Percentiles rank a stretch among this genome's conserved stretches.
phyloP scores from a whole-genome alignment of 2,329 filamentous ascomycete genomes.

The Colletotrichum destructivum region DNA sequence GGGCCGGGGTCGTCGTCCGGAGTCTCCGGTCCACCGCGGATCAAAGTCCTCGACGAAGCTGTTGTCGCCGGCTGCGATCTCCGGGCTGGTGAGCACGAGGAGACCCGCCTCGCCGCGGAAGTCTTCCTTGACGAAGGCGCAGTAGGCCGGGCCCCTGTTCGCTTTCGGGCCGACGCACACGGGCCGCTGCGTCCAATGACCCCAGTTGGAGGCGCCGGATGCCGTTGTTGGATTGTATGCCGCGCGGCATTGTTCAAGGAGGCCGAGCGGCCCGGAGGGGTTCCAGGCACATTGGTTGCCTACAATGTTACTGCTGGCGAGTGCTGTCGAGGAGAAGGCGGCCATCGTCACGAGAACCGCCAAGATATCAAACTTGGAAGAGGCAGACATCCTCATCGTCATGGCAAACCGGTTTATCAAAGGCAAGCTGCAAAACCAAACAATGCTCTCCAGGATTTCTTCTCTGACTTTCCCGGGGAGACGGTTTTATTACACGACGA shows the following conservation, averaged over 20 bases:
- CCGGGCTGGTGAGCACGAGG: constrained; percentile 35
- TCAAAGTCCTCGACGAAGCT: constrained; percentile 28
- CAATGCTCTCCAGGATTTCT: background rate
- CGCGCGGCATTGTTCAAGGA: background rate
- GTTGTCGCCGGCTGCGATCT: constrained; percentile 30
- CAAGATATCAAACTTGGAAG: background rate
- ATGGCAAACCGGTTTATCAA: background rate
- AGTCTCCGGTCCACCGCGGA: constrained; percentile 2
- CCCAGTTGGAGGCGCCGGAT: background rate
- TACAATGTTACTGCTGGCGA: background rate
- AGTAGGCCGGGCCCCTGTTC: constrained; percentile 3
- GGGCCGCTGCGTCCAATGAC: constrained; percentile 38
- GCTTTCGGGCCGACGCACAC: constrained; percentile 29
- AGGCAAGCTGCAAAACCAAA: background rate
- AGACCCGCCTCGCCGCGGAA: constrained; percentile 37
- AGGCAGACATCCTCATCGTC: background rate
- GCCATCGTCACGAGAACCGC: background rate
- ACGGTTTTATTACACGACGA: background rate
- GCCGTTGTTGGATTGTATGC: background rate
- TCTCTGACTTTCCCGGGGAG: background rate
- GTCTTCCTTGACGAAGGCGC: constrained; percentile 39
- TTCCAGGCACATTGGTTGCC: background rate
- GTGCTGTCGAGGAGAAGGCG: background rate
- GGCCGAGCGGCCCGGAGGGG: background rate
- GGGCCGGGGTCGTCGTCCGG: background rate